Evolutionary conservation across 257 asterid genomes (phyloP).

Genomic region (Przewalskia tangutica): DNA sequence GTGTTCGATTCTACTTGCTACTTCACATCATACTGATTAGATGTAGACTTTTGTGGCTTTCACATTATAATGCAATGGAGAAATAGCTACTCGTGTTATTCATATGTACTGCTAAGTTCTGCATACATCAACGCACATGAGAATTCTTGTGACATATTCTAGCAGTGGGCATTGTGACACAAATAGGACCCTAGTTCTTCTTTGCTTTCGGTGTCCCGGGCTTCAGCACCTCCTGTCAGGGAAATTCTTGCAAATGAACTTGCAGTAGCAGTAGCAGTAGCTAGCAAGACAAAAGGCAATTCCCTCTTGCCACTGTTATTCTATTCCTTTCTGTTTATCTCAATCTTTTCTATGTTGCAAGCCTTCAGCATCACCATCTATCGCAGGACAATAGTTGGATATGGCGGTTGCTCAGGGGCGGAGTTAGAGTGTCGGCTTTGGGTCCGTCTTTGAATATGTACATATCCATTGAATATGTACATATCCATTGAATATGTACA

Average conservation of each 20-base stretch:
- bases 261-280: constrained; percentile 37
- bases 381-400: constrained; percentile 25
- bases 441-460: too few species aligned
- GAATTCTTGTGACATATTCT: constrained; percentile 22
- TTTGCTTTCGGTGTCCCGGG: constrained; percentile 35
- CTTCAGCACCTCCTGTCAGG: constrained; percentile 52
- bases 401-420: constrained; percentile 5
- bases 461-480: too few species aligned
- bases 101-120: neutral
- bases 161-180: constrained; percentile 68
- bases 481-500: too few species aligned
- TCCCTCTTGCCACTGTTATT: constrained; percentile 44
- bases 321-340: constrained; percentile 18
- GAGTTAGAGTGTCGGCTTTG: too few species aligned
- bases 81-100: neutral
- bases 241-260: constrained; percentile 39
- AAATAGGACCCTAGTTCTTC: constrained; percentile 59
- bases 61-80: neutral
- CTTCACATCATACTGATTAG: neutral
- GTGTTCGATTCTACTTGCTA: neutral
- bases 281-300: constrained; percentile 43
- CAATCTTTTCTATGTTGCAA: constrained; percentile 27
- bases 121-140: neutral
- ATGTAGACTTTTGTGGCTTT: neutral
- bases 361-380: constrained; percentile 29